Percentiles rank a stretch among this genome's conserved stretches.
Evolutionary conservation across 495 filamentous ascomycete genomes (phyloP).

Genomic region (Hypoxylon trugodes): DNA sequence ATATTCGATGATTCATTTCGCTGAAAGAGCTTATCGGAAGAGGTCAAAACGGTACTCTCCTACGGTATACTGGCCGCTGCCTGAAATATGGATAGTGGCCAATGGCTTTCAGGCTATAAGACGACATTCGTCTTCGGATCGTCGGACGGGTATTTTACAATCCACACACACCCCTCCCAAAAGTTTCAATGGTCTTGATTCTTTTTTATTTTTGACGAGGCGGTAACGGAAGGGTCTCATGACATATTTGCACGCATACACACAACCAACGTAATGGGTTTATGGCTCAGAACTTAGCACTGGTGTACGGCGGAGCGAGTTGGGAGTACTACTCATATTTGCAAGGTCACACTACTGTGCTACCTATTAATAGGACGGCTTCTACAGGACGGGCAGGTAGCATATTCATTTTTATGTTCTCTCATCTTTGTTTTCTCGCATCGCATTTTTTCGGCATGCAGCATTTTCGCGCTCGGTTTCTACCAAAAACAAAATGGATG

Average conservation of each 20-base stretch:
- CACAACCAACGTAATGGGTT: slow-evolving; percentile 18
- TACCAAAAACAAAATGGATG: slow-evolving; percentile 38
- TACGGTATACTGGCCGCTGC: slow-evolving; percentile 33
- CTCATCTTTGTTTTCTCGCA: slow-evolving; percentile 31
- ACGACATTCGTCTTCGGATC: slow-evolving; percentile 28
- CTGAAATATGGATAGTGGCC: slow-evolving; percentile 36
- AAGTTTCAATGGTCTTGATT: slow-evolving; percentile 26
- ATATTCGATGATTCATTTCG: slow-evolving; percentile 28
- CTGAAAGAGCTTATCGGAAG: slow-evolving; percentile 35
- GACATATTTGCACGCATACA: neutral
- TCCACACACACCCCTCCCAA: slow-evolving; percentile 19
- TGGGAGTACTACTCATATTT: slow-evolving; percentile 20
- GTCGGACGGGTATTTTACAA: slow-evolving; percentile 33
- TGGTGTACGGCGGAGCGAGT: slow-evolving; percentile 17
- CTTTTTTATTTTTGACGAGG: neutral
- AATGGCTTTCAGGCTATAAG: slow-evolving; percentile 40
- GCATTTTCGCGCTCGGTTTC: slow-evolving; percentile 32
- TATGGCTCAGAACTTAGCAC: slow-evolving; percentile 20
- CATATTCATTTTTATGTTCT: slow-evolving; percentile 26
- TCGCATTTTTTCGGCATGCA: slow-evolving; percentile 41
- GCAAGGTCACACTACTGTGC: slow-evolving; percentile 21
- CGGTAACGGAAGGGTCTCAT: slow-evolving; percentile 12
- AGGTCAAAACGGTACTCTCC: slow-evolving; percentile 44
- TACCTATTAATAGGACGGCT: slow-evolving; percentile 22
- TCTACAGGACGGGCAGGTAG: slow-evolving; percentile 33